Conservation (phyloP, 805 yeast species). For the Hanseniaspora guilliermondii region DNA sequence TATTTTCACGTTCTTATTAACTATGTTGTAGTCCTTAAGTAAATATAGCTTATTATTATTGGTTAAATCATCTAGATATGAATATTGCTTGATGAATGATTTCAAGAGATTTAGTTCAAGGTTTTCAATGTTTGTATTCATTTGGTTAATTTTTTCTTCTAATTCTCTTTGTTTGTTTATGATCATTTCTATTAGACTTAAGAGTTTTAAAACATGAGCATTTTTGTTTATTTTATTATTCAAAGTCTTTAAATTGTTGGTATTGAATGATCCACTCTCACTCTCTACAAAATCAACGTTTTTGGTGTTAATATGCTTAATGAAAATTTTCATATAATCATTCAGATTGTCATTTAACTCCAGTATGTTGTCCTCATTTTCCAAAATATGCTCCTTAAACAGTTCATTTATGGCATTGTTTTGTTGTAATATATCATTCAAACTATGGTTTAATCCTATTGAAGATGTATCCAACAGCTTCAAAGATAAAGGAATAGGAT, state of each 20-base stretch:
- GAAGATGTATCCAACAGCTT: slow-evolving; percentile 8
- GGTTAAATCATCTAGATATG: background rate
- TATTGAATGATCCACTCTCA: background rate
- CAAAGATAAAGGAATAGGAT: slow-evolving; percentile 9
- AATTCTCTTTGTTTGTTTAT: background rate
- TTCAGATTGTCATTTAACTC: slow-evolving; percentile 6
- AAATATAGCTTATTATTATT: background rate
- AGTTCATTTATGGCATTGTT: background rate
- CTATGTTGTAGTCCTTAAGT: background rate
- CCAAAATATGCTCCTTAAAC: slow-evolving; percentile 2
- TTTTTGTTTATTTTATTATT: background rate
- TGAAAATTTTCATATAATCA: background rate
- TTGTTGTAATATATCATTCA: background rate
- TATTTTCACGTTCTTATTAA: background rate
- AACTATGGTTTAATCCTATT: slow-evolving; percentile 4
- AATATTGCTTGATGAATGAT: background rate
- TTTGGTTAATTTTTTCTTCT: background rate
- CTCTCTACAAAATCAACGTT: background rate
- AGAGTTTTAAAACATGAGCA: background rate
- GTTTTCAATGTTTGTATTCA: background rate
- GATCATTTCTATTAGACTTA: background rate
- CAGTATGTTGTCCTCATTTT: background rate
- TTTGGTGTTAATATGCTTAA: background rate
- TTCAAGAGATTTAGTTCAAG: background rate
- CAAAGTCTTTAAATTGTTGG: background rate